These are phyloP conservation scores for Claviceps cyperi DNA, from an alignment of 2,329 filamentous ascomycete genomes.

Conservation along the genomic window DNA sequence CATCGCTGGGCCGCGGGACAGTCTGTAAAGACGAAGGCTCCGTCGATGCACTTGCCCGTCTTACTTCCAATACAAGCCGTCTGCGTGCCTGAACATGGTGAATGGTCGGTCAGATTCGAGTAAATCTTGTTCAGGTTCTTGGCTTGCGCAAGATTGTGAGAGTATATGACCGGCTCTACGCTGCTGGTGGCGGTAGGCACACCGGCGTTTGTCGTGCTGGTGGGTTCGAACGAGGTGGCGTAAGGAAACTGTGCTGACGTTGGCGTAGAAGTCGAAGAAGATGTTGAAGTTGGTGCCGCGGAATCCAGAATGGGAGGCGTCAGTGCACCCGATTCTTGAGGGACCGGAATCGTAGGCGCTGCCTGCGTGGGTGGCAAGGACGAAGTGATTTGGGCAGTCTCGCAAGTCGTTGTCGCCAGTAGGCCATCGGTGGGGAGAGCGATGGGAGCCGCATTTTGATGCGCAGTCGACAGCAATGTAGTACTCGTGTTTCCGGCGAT, in stretches of 20 bases:
- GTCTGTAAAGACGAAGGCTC: slow-evolving; percentile 26
- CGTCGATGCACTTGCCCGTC: slow-evolving; percentile 30
- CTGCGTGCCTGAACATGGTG: slow-evolving; percentile 31
- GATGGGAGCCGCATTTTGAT: no score
- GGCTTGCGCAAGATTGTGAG: slow-evolving; percentile 30
- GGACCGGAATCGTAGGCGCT: no score
- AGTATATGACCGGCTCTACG: slow-evolving; percentile 26
- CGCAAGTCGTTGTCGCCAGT: no score
- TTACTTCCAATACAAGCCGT: slow-evolving; percentile 38
- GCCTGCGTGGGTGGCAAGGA: no score
- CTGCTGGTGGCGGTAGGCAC: slow-evolving; percentile 31
- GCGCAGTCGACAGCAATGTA: neutral
- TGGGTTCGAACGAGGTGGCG: slow-evolving; percentile 13
- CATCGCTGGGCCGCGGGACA: slow-evolving; percentile 27
- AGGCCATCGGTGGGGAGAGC: no score
- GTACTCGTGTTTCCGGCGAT: neutral
- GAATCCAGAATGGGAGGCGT: neutral
- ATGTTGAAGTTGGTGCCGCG: neutral
- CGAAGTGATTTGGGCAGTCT: no score
- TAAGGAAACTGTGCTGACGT: slow-evolving; percentile 3
- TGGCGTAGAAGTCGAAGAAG: neutral
- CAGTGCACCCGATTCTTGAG: neutral
- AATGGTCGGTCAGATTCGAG: slow-evolving; percentile 26
- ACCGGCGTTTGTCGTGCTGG: slow-evolving; percentile 20
- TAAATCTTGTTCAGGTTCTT: slow-evolving; percentile 33